Evolutionary conservation across 805 yeast genomes (phyloP).

Genomic region (Metschnikowia lunata): DNA sequence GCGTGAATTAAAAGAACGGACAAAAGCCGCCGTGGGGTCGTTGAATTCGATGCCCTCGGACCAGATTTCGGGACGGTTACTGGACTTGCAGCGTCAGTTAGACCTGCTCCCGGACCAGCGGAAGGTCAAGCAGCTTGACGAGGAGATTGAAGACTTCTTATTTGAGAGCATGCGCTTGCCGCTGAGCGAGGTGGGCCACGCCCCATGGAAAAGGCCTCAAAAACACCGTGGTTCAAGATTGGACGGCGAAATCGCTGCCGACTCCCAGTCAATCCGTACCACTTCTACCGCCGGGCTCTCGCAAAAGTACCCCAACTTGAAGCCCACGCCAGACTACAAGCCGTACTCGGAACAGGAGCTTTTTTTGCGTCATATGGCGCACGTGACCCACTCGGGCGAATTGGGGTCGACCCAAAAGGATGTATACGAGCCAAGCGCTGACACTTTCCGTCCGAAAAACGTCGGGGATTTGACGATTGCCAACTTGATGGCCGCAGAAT

Average conservation of each 20-base stretch:
- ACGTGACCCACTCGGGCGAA: slow-evolving; percentile 47
- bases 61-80: slow-evolving; percentile 27
- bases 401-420: slow-evolving; percentile 63
- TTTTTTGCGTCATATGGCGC: slow-evolving; percentile 66
- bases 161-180: slow-evolving; percentile 32
- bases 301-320: slow-evolving; percentile 54
- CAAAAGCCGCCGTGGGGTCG: slow-evolving; percentile 24
- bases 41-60: slow-evolving; percentile 34
- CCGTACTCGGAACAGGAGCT: slow-evolving; percentile 78
- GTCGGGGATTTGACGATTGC: slow-evolving; percentile 59
- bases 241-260: slow-evolving; percentile 5
- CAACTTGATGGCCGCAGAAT: slow-evolving; percentile 83
- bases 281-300: slow-evolving; percentile 30
- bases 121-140: slow-evolving; percentile 37
- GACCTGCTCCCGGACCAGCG: slow-evolving; percentile 22
- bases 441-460: slow-evolving; percentile 54
- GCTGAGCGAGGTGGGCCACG: slow-evolving; percentile 20
- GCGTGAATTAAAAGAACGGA: slow-evolving; percentile 28
- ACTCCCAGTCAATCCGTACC: slow-evolving; percentile 22
- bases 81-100: slow-evolving; percentile 29
- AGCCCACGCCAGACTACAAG: slow-evolving; percentile 54
- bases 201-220: slow-evolving; percentile 30
- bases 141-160: slow-evolving; percentile 38
- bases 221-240: background rate
- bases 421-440: slow-evolving; percentile 67